phyloP scores from a whole-genome alignment of 1,284 basidiomycete genomes.

The Leccinum subrobustum region DNA sequence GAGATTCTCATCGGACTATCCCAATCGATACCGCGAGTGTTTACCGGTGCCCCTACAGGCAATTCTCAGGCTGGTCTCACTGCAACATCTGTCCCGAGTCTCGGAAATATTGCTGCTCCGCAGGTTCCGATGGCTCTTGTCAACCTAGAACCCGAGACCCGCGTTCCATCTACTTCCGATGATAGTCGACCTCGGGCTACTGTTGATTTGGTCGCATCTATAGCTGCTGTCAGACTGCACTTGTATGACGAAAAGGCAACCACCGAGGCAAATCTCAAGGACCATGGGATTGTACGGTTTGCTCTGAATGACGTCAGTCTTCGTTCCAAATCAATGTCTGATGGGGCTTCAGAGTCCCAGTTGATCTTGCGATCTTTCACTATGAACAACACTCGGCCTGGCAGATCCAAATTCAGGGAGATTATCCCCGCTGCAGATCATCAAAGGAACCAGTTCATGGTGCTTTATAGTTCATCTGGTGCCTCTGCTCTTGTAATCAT shows the following conservation, averaged over 20 bases:
- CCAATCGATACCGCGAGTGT: slow-evolving; percentile 74
- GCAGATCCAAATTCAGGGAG: slow-evolving; percentile 87
- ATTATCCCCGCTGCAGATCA: slow-evolving; percentile 92
- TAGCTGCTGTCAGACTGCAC: slow-evolving; percentile 84
- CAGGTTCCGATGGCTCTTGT: slow-evolving; percentile 23
- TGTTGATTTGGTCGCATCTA: slow-evolving; percentile 76
- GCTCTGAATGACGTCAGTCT: slow-evolving; percentile 80
- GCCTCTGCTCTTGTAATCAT: slow-evolving; percentile 76
- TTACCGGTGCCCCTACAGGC: slow-evolving; percentile 45
- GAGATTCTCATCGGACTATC: slow-evolving; percentile 71
- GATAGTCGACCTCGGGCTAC: slow-evolving; percentile 52
- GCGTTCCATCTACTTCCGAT: slow-evolving; percentile 23
- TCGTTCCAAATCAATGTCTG: slow-evolving; percentile 81
- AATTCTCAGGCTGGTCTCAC: slow-evolving; percentile 29
- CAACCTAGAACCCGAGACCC: slow-evolving; percentile 62
- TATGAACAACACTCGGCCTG: slow-evolving; percentile 85
- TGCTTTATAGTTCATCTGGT: slow-evolving; percentile 81
- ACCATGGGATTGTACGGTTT: slow-evolving; percentile 85
- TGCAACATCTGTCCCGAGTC: slow-evolving; percentile 12
- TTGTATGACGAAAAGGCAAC: slow-evolving; percentile 79
- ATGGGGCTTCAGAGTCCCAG: slow-evolving; percentile 86
- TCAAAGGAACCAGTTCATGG: slow-evolving; percentile 92
- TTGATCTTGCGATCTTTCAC: slow-evolving; percentile 88
- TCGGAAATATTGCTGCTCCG: slow-evolving; percentile 4
- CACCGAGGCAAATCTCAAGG: slow-evolving; percentile 60